These are phyloP conservation scores for Ochromonas danica DNA, from an alignment of 108 stramenopile species.

Conservation along the genomic window DNA sequence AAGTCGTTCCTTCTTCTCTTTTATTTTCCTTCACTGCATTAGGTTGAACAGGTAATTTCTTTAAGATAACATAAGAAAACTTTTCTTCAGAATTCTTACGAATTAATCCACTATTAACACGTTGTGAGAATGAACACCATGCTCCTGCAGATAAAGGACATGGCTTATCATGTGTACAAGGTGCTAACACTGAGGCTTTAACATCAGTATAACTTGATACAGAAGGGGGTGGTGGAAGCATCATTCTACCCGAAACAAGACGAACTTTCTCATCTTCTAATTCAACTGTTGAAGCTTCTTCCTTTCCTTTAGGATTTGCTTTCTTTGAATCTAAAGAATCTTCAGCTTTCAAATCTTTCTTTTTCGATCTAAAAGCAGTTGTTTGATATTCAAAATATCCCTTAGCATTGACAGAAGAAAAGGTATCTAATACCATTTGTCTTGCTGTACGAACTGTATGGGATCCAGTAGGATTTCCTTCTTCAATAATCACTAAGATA, in stretches of 20 bases:
- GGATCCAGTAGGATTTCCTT: slow-evolving; percentile 8
- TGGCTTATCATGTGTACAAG: slow-evolving; percentile 31
- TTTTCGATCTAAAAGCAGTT: too few relatives aligned
- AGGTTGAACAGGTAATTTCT: not conserved
- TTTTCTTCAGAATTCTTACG: slow-evolving; percentile 34
- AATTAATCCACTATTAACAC: slow-evolving; percentile 3
- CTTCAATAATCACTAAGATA: slow-evolving; percentile 16
- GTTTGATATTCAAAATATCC: too few relatives aligned
- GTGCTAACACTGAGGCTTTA: not conserved
- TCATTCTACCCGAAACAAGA: too few relatives aligned
- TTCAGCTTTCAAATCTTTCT: too few relatives aligned
- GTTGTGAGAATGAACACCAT: slow-evolving; percentile 9
- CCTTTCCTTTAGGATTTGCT: too few relatives aligned
- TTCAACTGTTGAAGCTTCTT: too few relatives aligned
- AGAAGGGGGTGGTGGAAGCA: not conserved
- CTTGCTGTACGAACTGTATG: slow-evolving; percentile 29
- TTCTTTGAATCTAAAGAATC: too few relatives aligned
- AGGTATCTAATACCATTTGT: slow-evolving; percentile 1
- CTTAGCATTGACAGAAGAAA: not conserved
- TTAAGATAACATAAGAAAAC: slow-evolving; percentile 12
- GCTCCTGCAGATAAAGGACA: slow-evolving; percentile 9
- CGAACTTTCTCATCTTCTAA: too few relatives aligned
- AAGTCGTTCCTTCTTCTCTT: not conserved
- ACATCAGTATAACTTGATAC: not conserved
- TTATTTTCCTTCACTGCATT: not conserved